A percentile compares a stretch with the other conserved stretches of the same genome.
These are phyloP conservation scores for Kodamaea ohmeri DNA, from an alignment of 1,139 yeast genomes.

Conservation along the genomic window DNA sequence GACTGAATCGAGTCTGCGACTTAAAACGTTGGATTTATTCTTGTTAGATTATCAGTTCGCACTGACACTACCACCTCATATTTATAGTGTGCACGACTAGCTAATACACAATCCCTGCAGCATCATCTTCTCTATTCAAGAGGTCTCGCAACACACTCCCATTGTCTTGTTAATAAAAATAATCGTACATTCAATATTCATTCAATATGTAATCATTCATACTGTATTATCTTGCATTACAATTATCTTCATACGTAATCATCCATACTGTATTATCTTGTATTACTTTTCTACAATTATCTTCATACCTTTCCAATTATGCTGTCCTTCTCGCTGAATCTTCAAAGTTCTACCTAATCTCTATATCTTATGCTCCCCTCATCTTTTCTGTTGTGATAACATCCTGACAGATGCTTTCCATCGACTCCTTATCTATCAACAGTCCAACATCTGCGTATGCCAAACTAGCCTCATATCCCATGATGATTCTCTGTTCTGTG, in stretches of 20 bases:
- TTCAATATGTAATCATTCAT: not conserved
- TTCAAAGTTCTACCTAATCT: too few species aligned
- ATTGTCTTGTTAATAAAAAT: too few species aligned
- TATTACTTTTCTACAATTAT: too few species aligned
- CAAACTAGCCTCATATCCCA: constrained; percentile 89
- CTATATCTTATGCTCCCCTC: constrained; percentile 41
- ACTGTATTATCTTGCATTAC: too few species aligned
- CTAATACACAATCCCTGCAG: too few species aligned
- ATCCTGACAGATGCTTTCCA: constrained; percentile 72
- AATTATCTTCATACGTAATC: not conserved
- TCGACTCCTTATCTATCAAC: constrained; percentile 70
- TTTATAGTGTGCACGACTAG: too few species aligned
- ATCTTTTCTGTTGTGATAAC: constrained; percentile 70
- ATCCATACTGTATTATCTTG: too few species aligned
- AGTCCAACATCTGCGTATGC: constrained; percentile 71
- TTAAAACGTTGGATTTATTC: not conserved
- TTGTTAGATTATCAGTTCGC: too few species aligned
- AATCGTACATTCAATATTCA: not conserved
- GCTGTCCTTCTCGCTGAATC: too few species aligned
- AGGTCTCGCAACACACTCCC: too few species aligned
- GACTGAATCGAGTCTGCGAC: not conserved
- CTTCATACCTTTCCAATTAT: not conserved
- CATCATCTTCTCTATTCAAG: too few species aligned
- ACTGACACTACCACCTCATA: too few species aligned
- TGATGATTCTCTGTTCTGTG: constrained; percentile 72